A percentile compares a stretch with the other conserved stretches of the same genome.
Conservation (phyloP, 1,284 basidiomycete species). For the Trichosporon sp. region DNA sequence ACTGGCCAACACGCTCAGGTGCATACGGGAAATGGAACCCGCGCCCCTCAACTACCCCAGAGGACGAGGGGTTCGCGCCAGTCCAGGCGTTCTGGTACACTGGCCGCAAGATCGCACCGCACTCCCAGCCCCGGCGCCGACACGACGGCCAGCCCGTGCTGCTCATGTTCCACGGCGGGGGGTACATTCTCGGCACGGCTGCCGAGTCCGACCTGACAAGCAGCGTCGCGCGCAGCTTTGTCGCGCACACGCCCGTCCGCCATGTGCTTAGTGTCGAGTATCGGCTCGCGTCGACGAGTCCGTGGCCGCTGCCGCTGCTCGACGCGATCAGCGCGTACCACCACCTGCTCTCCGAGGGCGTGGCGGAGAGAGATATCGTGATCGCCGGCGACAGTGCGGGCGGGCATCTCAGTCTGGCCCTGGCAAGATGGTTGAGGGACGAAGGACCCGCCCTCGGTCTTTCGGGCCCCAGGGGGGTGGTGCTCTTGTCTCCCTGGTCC, state of each 20-base stretch:
- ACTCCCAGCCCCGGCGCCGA: slow-evolving; percentile 27
- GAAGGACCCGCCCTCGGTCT: slow-evolving; percentile 39
- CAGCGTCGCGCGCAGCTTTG: slow-evolving; percentile 44
- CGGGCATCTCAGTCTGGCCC: slow-evolving; percentile 67
- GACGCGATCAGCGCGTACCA: slow-evolving; percentile 67
- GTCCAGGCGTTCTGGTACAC: slow-evolving; percentile 52
- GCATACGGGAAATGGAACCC: slow-evolving; percentile 44
- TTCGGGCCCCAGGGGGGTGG: slow-evolving; percentile 59
- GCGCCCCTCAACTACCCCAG: slow-evolving; percentile 1
- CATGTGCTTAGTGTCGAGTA: slow-evolving; percentile 52
- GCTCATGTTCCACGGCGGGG: slow-evolving; percentile 51
- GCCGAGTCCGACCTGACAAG: slow-evolving; percentile 49
- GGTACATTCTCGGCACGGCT: slow-evolving; percentile 50
- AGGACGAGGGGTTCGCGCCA: slow-evolving; percentile 36
- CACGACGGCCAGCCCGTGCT: slow-evolving; percentile 44
- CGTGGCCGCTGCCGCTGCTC: slow-evolving; percentile 67
- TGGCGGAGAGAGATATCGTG: slow-evolving; percentile 64
- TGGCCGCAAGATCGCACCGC: slow-evolving; percentile 38
- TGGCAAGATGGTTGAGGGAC: slow-evolving; percentile 46
- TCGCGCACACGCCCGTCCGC: slow-evolving; percentile 46
- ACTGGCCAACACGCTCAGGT: slow-evolving; percentile 17
- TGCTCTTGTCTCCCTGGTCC: slow-evolving; percentile 65
- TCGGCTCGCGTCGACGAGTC: slow-evolving; percentile 42
- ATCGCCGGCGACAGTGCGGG: slow-evolving; percentile 72
- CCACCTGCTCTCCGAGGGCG: slow-evolving; percentile 62